Percentiles rank a stretch among this genome's conserved stretches.
Conservation (phyloP, 2,329 filamentous ascomycete species). For the Simplicillium sp. region DNA sequence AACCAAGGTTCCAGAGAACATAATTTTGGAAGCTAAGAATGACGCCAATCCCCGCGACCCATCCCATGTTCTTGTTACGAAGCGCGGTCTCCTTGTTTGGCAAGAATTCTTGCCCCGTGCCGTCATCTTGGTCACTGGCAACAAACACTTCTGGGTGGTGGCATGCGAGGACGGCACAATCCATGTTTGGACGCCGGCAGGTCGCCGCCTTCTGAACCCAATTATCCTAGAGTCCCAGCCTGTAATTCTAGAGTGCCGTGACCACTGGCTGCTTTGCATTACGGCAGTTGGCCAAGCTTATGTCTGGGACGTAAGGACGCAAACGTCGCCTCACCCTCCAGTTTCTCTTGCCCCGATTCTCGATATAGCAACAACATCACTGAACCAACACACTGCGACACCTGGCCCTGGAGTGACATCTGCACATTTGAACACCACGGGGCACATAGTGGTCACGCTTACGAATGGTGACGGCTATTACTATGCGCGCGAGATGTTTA, state of each 20-base stretch:
- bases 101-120: constrained; percentile 85
- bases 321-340: constrained; percentile 79
- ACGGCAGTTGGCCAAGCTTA: constrained; percentile 82
- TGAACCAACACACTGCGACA: constrained; percentile 67
- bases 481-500: constrained; percentile 76
- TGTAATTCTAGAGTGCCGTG: constrained; percentile 84
- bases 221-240: constrained; percentile 86
- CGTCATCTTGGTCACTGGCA: constrained; percentile 85
- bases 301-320: constrained; percentile 84
- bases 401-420: constrained; percentile 79
- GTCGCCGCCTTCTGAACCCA: constrained; percentile 74
- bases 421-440: constrained; percentile 80
- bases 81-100: constrained; percentile 76
- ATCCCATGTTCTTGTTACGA: constrained; percentile 71
- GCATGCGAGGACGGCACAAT: constrained; percentile 89
- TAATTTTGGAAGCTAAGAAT: constrained; percentile 84
- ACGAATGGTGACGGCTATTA: constrained; percentile 92
- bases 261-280: constrained; percentile 82
- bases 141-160: constrained; percentile 82
- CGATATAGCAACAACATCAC: constrained; percentile 72
- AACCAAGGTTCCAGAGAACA: constrained; percentile 54
- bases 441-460: constrained; percentile 78
- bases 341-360: constrained; percentile 82
- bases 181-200: constrained; percentile 87
- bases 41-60: constrained; percentile 70